phyloP scores from a whole-genome alignment of 2,329 filamentous ascomycete species.

The Pseudofabraea citricarpa region DNA sequence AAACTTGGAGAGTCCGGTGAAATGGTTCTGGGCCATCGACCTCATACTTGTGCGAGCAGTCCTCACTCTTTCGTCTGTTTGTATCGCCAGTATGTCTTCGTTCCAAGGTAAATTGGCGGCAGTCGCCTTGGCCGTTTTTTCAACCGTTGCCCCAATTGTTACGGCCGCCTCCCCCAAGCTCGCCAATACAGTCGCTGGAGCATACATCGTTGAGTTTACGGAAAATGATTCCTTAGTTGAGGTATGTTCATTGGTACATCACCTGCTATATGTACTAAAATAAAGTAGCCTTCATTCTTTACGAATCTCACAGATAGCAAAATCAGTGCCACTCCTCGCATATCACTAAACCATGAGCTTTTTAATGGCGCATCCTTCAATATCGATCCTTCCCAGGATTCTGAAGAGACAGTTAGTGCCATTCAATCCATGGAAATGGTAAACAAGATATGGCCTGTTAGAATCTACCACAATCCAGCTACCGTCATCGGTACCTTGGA shows the following conservation, averaged over 20 bases:
- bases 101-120: not conserved
- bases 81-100: not conserved
- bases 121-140: not conserved
- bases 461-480: not conserved
- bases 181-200: not conserved
- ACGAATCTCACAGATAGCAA: not conserved
- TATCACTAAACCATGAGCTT: not conserved
- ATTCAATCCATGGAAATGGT: constrained; percentile 1
- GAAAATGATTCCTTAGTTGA: not conserved
- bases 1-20: not conserved
- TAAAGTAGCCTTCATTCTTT: not conserved
- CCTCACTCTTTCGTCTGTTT: not conserved
- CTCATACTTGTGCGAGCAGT: not conserved
- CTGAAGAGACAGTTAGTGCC: not conserved
- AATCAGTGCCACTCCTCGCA: not conserved
- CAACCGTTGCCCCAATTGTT: not conserved
- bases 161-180: not conserved
- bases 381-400: not conserved
- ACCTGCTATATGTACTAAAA: not conserved
- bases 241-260: not conserved
- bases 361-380: not conserved
- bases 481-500: not conserved
- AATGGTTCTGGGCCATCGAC: too few relatives aligned
- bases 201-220: constrained; percentile 1
- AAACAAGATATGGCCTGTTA: constrained; percentile 1